These are phyloP conservation scores for Magnaporthiopsis rhizophila DNA, from an alignment of 2,329 filamentous ascomycete genomes.

Conservation along the genomic window DNA sequence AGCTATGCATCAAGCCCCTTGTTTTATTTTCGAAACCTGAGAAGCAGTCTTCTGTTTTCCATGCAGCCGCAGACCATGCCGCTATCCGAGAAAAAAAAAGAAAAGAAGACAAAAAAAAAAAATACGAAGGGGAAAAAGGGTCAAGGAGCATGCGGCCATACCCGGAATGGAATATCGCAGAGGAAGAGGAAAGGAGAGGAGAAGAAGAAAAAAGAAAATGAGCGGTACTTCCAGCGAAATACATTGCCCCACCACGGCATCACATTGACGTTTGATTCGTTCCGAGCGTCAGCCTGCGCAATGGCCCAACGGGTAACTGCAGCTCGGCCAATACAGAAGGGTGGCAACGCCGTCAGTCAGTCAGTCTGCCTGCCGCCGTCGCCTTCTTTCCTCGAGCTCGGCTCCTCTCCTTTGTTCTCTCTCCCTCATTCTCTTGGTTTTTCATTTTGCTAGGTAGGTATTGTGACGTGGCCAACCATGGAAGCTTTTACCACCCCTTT, in stretches of 20 bases:
- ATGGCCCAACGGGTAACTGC: background rate
- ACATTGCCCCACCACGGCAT: background rate
- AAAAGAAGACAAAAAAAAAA: background rate
- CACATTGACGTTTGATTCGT: background rate
- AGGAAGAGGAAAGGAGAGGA: background rate
- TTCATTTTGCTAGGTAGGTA: too few species aligned
- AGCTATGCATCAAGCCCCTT: background rate
- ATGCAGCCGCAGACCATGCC: background rate
- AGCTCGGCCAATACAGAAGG: background rate
- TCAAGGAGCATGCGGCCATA: background rate
- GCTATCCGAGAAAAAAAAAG: background rate
- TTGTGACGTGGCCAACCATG: background rate
- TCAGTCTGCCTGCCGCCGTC: background rate
- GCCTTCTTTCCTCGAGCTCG: background rate
- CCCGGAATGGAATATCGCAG: background rate
- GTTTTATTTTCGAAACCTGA: background rate
- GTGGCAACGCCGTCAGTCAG: background rate
- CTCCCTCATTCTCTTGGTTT: too few species aligned
- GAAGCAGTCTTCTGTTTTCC: background rate
- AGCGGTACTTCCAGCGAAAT: background rate
- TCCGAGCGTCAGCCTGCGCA: background rate
- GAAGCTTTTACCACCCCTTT: background rate
- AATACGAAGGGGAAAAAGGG: background rate
- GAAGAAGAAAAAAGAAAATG: background rate
- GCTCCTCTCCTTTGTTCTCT: background rate